phyloP scores from a whole-genome alignment of 495 filamentous ascomycete genomes.

The Bathelium albidoporum region DNA sequence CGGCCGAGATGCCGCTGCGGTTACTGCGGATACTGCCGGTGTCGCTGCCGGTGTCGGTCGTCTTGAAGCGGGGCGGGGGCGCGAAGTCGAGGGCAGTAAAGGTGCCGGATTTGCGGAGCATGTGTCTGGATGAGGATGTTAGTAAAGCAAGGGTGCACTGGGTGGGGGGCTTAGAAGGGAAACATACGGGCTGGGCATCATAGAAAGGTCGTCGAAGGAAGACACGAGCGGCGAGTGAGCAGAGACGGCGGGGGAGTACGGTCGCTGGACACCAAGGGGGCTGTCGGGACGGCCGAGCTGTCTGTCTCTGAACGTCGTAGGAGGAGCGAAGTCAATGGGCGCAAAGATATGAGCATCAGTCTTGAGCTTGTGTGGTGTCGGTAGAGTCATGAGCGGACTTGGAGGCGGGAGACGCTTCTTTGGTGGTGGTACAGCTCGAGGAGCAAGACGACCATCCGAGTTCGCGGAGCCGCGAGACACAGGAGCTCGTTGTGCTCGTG shows the following conservation, averaged over 20 bases:
- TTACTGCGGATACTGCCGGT: constrained; percentile 81
- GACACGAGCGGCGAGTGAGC: constrained; percentile 68
- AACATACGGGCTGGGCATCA: constrained; percentile 86
- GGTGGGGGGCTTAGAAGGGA: neutral
- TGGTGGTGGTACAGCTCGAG: constrained; percentile 38
- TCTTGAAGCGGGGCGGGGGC: constrained; percentile 78
- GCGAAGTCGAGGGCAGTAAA: constrained; percentile 92
- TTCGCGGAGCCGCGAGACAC: constrained; percentile 26
- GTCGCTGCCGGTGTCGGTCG: constrained; percentile 62
- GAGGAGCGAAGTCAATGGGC: constrained; percentile 82
- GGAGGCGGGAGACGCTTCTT: constrained; percentile 65
- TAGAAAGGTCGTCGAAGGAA: constrained; percentile 75
- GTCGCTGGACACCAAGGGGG: constrained; percentile 61
- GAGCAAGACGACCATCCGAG: constrained; percentile 27
- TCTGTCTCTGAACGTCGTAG: constrained; percentile 54
- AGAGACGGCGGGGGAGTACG: constrained; percentile 60
- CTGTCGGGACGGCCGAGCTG: constrained; percentile 68
- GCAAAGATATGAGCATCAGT: constrained; percentile 68
- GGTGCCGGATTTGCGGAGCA: constrained; percentile 77
- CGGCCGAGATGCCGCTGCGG: constrained; percentile 53
- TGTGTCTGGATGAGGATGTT: constrained; percentile 40
- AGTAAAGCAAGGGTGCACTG: neutral
- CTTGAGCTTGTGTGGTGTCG: constrained; percentile 74
- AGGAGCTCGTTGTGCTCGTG: constrained; percentile 37
- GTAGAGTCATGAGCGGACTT: constrained; percentile 59